phyloP scores from a whole-genome alignment of 768 basidiomycete species.

The Daedalea quercina region DNA sequence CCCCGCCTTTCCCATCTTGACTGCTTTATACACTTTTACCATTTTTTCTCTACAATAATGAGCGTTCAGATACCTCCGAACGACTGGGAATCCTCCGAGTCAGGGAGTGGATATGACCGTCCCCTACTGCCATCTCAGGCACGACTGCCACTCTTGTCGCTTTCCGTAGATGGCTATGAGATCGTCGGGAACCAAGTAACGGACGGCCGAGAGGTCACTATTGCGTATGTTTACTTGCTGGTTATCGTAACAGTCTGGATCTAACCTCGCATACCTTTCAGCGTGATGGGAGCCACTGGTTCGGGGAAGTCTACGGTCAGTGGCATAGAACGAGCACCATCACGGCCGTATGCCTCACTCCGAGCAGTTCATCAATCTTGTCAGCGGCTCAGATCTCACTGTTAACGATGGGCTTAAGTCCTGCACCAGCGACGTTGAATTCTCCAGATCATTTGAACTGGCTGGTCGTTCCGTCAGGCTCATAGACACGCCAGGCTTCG shows the following conservation, averaged over 20 bases:
- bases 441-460: slow-evolving; percentile 2
- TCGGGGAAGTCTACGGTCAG: slow-evolving; percentile 9
- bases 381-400: slow-evolving; percentile 10
- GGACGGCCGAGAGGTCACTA: slow-evolving; percentile 1
- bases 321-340: not conserved
- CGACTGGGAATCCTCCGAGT: too few relatives aligned
- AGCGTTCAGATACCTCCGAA: too few relatives aligned
- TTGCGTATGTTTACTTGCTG: slow-evolving; percentile 7
- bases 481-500: slow-evolving; percentile 17
- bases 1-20: too few relatives aligned
- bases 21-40: too few relatives aligned
- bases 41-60: too few relatives aligned
- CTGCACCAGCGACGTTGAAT: slow-evolving; percentile 7
- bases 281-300: slow-evolving; percentile 9
- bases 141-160: not conserved
- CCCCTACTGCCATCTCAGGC: too few relatives aligned
- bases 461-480: slow-evolving; percentile 6
- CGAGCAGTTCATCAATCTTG: slow-evolving; percentile 13
- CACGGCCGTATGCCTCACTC: not conserved
- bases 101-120: too few relatives aligned
- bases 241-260: too few relatives aligned
- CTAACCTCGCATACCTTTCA: not conserved
- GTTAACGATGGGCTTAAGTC: slow-evolving; percentile 8
- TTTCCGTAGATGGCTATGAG: not conserved
- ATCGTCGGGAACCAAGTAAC: not conserved